Percentiles rank a stretch among this genome's conserved stretches.
Conservation (phyloP, 495 filamentous ascomycete species). For the Neurospora sp. region DNA sequence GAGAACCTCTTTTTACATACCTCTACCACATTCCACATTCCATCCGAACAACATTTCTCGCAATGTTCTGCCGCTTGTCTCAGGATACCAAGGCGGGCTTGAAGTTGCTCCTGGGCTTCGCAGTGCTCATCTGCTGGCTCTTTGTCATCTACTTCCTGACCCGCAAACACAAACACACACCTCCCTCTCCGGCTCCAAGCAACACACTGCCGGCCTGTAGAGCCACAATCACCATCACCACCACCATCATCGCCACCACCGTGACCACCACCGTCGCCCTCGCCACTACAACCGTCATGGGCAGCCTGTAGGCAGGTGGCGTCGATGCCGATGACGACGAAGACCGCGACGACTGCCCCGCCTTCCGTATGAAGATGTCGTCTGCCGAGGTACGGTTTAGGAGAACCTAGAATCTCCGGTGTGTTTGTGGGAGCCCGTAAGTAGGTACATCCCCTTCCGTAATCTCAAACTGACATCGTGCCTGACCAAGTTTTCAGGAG, state of each 20-base stretch:
- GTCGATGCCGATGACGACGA: background rate
- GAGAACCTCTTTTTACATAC: background rate
- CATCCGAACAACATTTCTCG: background rate
- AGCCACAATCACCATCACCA: background rate
- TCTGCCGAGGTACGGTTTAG: background rate
- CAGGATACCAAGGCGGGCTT: background rate
- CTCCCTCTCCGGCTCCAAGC: background rate
- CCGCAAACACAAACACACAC: background rate
- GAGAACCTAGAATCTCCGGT: background rate
- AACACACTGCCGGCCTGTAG: background rate
- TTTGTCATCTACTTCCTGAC: background rate
- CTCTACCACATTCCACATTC: no score
- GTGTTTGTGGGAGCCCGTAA: background rate
- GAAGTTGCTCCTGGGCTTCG: background rate
- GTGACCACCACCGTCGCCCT: background rate
- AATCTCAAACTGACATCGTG: background rate
- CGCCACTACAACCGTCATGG: background rate
- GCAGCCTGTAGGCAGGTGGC: background rate
- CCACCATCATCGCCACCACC: background rate
- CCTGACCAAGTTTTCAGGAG: background rate
- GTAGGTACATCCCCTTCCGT: background rate
- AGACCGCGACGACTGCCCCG: background rate
- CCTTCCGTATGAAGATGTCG: background rate
- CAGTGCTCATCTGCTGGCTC: background rate
- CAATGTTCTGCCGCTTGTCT: background rate